A percentile compares a stretch with the other conserved stretches of the same genome.
Conservation (phyloP, 768 basidiomycete species). For the Rhodotorula toruloides region DNA sequence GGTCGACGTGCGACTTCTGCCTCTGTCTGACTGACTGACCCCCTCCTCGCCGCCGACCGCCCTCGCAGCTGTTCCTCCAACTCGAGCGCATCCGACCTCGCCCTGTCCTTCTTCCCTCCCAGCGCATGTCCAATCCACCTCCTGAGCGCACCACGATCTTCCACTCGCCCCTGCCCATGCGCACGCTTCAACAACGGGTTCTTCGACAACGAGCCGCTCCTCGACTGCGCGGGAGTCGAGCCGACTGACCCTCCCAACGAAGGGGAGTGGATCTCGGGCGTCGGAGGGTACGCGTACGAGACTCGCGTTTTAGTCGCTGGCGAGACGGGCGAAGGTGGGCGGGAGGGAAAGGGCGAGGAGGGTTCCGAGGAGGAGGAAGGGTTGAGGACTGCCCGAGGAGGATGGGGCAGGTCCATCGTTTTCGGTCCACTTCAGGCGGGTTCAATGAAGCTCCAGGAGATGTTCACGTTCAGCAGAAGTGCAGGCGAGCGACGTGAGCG, state of each 20-base stretch:
- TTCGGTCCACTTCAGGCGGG: too few relatives aligned
- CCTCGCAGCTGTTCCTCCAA: slow-evolving; percentile 19
- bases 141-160: neutral
- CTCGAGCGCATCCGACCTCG: neutral
- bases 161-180: neutral
- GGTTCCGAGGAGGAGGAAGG: neutral
- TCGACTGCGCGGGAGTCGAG: neutral
- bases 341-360: slow-evolving; percentile 19
- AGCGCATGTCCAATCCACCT: neutral
- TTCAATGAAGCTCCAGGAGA: too few relatives aligned
- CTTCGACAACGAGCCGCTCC: slow-evolving; percentile 1
- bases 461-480: too few relatives aligned
- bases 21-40: neutral
- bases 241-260: neutral
- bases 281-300: slow-evolving; percentile 11
- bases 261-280: neutral
- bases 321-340: slow-evolving; percentile 11
- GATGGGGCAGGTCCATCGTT: slow-evolving; percentile 9
- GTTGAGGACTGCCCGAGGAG: neutral
- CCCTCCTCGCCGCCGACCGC: neutral
- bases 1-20: neutral
- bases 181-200: slow-evolving; percentile 27
- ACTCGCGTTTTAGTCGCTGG: too few relatives aligned
- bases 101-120: too few relatives aligned
- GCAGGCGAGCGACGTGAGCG: too few relatives aligned